Percentiles rank a stretch among this genome's conserved stretches.
These are phyloP conservation scores for Penicillium sp. DNA, from an alignment of 2,329 filamentous ascomycete species.

Conservation along the genomic window DNA sequence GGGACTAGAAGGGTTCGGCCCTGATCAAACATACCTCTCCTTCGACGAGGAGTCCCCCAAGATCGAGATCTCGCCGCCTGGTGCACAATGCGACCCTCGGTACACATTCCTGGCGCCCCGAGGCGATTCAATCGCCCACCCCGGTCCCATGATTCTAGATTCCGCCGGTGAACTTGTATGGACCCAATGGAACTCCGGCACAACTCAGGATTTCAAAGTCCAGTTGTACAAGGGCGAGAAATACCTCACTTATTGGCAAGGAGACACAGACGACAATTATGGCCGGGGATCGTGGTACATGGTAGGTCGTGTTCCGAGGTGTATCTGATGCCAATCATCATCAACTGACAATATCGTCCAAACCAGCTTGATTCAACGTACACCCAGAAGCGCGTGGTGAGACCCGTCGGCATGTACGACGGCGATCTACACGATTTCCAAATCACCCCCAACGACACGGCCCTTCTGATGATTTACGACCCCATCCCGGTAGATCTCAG, in stretches of 20 bases:
- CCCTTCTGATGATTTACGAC: conserved; percentile 46
- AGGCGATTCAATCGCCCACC: conserved; percentile 33
- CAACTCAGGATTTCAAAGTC: conserved; percentile 51
- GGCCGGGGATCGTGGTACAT: conserved; percentile 37
- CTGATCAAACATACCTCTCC: conserved; percentile 30
- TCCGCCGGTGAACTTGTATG: conserved; percentile 32
- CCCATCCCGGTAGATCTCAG: conserved; percentile 43
- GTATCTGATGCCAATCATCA: background rate
- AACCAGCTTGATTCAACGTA: conserved; percentile 32
- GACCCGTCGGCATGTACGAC: conserved; percentile 18
- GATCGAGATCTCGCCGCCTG: conserved; percentile 27
- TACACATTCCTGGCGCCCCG: conserved; percentile 36
- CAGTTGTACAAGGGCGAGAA: conserved; percentile 48
- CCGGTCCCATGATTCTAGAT: conserved; percentile 45
- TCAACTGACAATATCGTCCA: conserved; percentile 1
- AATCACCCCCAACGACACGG: conserved; percentile 45
- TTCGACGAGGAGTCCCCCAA: conserved; percentile 32
- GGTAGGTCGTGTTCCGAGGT: conserved; percentile 32
- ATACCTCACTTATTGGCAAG: conserved; percentile 53
- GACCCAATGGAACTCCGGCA: conserved; percentile 34
- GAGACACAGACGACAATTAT: conserved; percentile 50
- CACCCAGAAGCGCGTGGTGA: conserved; percentile 28
- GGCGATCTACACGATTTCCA: conserved; percentile 49
- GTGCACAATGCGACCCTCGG: conserved; percentile 29
- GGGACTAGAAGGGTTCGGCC: conserved; percentile 34